Percentiles rank a stretch among this genome's conserved stretches.
Evolutionary conservation across 768 basidiomycete genomes (phyloP).

Genomic region (Lactifluus rugatus): DNA sequence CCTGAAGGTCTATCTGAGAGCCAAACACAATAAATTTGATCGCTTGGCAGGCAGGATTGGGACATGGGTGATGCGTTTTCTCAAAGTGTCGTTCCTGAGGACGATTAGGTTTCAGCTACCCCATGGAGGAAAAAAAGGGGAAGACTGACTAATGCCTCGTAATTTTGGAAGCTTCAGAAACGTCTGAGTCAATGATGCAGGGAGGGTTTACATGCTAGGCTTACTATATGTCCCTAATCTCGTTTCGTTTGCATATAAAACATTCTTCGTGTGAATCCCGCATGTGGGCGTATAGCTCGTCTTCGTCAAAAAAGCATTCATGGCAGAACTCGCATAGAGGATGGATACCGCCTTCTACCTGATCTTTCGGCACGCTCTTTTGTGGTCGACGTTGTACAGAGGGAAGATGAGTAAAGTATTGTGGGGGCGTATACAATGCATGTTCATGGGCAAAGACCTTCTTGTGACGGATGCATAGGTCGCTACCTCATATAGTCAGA

Average conservation of each 20-base stretch:
- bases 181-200: background rate
- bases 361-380: conserved; percentile 38
- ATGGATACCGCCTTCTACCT: conserved; percentile 62
- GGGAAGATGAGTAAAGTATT: conserved; percentile 68
- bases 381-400: conserved; percentile 42
- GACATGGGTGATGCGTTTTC: conserved; percentile 69
- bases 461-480: conserved; percentile 79
- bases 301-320: conserved; percentile 89
- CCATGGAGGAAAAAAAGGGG: background rate
- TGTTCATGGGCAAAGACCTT: conserved; percentile 97
- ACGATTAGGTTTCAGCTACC: background rate
- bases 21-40: conserved; percentile 95
- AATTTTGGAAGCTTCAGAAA: conserved; percentile 59
- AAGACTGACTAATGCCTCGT: conserved; percentile 52
- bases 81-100: conserved; percentile 67
- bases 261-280: conserved; percentile 93
- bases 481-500: conserved; percentile 35
- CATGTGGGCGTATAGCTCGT: conserved; percentile 91
- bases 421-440: conserved; percentile 58
- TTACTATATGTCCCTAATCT: conserved; percentile 76
- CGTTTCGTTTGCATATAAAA: conserved; percentile 83
- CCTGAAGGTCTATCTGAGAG: conserved; percentile 78
- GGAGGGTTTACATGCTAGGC: conserved; percentile 23
- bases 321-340: conserved; percentile 82
- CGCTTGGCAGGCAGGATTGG: conserved; percentile 59